Evolutionary conservation across 169 alveolate species (phyloP), one percentile per base, ranked within the genome.

Genomic region (Cryptosporidium meleagridis): DNA sequence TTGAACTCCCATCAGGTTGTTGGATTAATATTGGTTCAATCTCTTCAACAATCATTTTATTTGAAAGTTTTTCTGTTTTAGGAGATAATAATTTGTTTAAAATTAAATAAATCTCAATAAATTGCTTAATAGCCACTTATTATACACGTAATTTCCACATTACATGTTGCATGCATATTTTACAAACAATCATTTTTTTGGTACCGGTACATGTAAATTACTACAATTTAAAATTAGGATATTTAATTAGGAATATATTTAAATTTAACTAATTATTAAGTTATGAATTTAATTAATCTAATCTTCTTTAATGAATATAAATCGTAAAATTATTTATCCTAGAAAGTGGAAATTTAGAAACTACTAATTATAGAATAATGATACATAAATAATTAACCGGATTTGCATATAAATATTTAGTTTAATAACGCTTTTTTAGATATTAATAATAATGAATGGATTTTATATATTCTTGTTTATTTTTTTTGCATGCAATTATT

Each of bases 1-100:
- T 80, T 18, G 89, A 80, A 65, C 62, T 65, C 18, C 89, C 89
- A 80, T 80, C 89, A 58, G 89, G 89, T n/a, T 80, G 89, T 80
- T 65, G 69, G 21, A 80, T 65, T 44, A 80, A 23, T 61, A 80
- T 80, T n/a, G 89, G 89, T 44, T 80, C 89, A 29, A 80, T 55
- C 12, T 73, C 86, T 59, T 73, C 86, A 53, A 55, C 39, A 18
- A 73, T 33, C 86, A 73, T 73, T 55, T 33, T 52, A 12, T 3
- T 48, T 48, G 21, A 12, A 7, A 53, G 9, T 41, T 41, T 51
- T 35, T 10, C 31, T 70, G 26, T 65, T 65, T 21, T 16, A 35
- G 16, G 5, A 65, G 23, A 21, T 14, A 33, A 37, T n/a, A 21
- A 35, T 65, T 65, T 29, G 8, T 65, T 0, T 65, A 9, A 8